These are phyloP conservation scores for Dryas drummondii DNA, from an alignment of 306 rosid genomes.

Conservation along the genomic window DNA sequence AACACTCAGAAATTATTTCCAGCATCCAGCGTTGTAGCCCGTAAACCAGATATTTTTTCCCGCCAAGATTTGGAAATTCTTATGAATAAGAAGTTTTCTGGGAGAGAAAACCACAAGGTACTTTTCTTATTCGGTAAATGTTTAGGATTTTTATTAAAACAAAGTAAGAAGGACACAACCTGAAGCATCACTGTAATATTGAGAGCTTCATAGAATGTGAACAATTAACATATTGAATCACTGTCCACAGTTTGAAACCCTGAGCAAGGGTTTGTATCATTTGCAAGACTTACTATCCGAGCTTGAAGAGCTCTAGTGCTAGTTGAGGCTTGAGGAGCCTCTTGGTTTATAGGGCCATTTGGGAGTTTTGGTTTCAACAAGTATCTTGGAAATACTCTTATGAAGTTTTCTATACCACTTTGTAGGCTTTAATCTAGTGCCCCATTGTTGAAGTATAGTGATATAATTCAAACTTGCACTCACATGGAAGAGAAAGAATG, in stretches of 20 bases:
- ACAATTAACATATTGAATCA: neutral
- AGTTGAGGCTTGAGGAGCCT: neutral
- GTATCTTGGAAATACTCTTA: neutral
- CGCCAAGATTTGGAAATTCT: conserved; percentile 36
- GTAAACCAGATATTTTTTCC: conserved; percentile 33
- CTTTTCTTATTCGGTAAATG: neutral
- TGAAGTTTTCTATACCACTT: neutral
- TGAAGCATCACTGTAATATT: neutral
- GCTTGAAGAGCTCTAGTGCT: neutral
- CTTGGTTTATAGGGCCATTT: neutral
- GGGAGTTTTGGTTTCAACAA: neutral
- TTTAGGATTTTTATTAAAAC: neutral
- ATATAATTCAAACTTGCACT: neutral
- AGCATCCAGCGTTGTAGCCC: conserved; percentile 27
- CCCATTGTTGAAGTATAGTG: neutral
- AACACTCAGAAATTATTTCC: conserved; percentile 56
- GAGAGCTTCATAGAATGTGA: neutral
- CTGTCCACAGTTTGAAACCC: conserved; percentile 2
- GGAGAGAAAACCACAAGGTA: conserved; percentile 26
- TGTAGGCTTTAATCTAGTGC: neutral
- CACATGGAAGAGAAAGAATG: neutral
- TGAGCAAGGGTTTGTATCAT: neutral
- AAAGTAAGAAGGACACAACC: neutral
- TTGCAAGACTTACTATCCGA: neutral
- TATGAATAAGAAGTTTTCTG: neutral